These are phyloP conservation scores for Penicillium glabrum DNA, from an alignment of 2,329 filamentous ascomycete species.

Conservation along the genomic window DNA sequence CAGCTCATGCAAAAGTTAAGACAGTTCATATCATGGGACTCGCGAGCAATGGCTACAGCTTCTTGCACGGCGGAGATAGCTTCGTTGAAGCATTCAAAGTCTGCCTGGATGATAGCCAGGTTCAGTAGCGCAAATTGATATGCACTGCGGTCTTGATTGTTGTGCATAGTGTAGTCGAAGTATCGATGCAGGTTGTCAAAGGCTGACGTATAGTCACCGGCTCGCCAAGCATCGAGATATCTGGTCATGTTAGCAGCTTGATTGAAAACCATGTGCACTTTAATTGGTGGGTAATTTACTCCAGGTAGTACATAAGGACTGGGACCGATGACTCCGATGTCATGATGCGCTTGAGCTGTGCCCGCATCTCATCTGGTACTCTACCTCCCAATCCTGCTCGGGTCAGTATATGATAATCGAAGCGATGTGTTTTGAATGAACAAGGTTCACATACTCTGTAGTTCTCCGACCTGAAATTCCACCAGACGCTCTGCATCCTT, in stretches of 20 bases:
- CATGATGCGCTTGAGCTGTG: constrained; percentile 69
- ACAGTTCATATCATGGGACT: constrained; percentile 88
- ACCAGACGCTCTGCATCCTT: constrained; percentile 79
- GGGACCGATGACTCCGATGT: constrained; percentile 67
- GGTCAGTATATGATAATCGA: constrained; percentile 20
- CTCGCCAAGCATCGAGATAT: constrained; percentile 89
- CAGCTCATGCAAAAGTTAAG: constrained; percentile 95
- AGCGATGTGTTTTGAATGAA: not conserved
- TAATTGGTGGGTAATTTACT: constrained; percentile 43
- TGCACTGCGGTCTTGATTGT: constrained; percentile 69
- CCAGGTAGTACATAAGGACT: constrained; percentile 73
- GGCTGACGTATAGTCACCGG: constrained; percentile 84
- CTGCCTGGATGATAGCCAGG: constrained; percentile 86
- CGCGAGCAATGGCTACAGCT: constrained; percentile 88
- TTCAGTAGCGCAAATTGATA: constrained; percentile 97
- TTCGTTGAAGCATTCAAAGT: constrained; percentile 89
- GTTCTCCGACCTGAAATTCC: constrained; percentile 83
- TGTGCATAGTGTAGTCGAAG: constrained; percentile 94
- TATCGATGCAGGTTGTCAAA: constrained; percentile 92
- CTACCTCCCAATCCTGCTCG: constrained; percentile 69
- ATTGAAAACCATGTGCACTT: not conserved
- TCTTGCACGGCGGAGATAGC: constrained; percentile 94
- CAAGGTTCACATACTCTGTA: constrained; percentile 65
- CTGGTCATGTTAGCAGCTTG: constrained; percentile 42
- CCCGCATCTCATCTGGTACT: constrained; percentile 71